Conservation (phyloP, 1,284 basidiomycete genomes). For the Schizophyllum commune region DNA sequence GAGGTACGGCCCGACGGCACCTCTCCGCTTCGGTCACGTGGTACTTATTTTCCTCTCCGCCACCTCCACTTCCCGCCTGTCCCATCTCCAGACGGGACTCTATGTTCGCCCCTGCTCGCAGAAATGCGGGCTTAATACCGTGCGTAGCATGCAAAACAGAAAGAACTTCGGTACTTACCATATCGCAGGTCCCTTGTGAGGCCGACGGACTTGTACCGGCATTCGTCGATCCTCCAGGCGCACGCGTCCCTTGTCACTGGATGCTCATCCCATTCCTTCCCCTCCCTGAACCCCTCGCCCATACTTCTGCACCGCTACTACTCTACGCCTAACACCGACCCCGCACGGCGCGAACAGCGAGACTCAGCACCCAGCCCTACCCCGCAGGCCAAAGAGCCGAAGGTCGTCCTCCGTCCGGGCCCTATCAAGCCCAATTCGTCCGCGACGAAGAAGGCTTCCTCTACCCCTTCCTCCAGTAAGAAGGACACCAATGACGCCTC, state of each 20-base stretch:
- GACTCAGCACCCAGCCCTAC: conserved; percentile 10
- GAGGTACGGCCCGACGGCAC: too few species aligned
- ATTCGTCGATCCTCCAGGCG: not conserved
- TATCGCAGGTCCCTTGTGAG: too few species aligned
- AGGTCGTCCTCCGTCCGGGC: conserved; percentile 55
- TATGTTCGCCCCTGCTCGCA: too few species aligned
- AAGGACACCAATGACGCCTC: conserved; percentile 8
- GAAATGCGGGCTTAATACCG: too few species aligned
- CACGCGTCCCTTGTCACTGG: conserved; percentile 1
- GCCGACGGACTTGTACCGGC: too few species aligned
- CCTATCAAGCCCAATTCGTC: conserved; percentile 45
- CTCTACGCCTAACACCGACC: conserved; percentile 4
- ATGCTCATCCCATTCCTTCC: conserved; percentile 17
- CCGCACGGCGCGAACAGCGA: conserved; percentile 9
- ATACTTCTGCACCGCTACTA: not conserved
- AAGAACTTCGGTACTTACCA: too few species aligned
- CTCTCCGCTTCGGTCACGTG: too few species aligned
- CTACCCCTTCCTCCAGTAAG: conserved; percentile 18
- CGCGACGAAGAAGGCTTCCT: conserved; percentile 10
- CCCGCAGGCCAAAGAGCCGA: conserved; percentile 32
- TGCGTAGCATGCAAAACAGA: too few species aligned
- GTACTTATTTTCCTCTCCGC: too few species aligned
- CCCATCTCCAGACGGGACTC: too few species aligned
- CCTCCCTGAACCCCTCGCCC: conserved; percentile 11
- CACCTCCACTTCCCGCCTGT: too few species aligned